Conservation (phyloP, 164 flowering plant species). For the Vitis amurensis region DNA sequence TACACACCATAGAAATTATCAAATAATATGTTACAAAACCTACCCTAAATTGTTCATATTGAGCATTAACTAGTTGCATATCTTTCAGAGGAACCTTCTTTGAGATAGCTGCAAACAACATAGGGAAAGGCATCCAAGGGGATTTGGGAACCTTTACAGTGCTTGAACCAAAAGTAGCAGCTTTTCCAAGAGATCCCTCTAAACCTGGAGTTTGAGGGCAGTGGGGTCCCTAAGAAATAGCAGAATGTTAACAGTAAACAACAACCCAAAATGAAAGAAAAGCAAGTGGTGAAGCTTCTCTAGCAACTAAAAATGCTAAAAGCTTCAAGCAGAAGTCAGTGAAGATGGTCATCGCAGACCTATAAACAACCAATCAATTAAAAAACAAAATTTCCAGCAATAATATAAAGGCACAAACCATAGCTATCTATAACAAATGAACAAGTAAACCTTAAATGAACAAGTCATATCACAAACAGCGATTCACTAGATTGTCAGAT, state of each 20-base stretch:
- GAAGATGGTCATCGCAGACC: too few relatives aligned
- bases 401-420: too few relatives aligned
- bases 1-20: background rate
- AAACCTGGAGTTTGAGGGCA: conserved; percentile 2
- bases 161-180: conserved; percentile 4
- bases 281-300: background rate
- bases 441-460: too few relatives aligned
- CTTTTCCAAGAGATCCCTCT: conserved; percentile 8
- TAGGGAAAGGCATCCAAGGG: conserved; percentile 66
- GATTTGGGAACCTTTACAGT: conserved; percentile 40
- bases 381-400: too few relatives aligned
- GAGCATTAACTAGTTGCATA: conserved; percentile 31
- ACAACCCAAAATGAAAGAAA: background rate
- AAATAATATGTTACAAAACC: background rate
- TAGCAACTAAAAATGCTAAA: too few relatives aligned
- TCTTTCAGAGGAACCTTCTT: conserved; percentile 27
- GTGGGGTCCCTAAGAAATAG: conserved; percentile 17
- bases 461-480: too few relatives aligned
- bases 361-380: too few relatives aligned
- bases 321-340: too few relatives aligned
- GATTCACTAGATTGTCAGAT: too few relatives aligned
- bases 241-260: background rate
- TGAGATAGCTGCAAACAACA: conserved; percentile 50
- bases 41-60: conserved; percentile 42
- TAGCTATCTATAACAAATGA: too few relatives aligned